A percentile compares a stretch with the other conserved stretches of the same genome.
Evolutionary conservation across 805 yeast species (phyloP).

Genomic region (Saccharomycopsis vini): DNA sequence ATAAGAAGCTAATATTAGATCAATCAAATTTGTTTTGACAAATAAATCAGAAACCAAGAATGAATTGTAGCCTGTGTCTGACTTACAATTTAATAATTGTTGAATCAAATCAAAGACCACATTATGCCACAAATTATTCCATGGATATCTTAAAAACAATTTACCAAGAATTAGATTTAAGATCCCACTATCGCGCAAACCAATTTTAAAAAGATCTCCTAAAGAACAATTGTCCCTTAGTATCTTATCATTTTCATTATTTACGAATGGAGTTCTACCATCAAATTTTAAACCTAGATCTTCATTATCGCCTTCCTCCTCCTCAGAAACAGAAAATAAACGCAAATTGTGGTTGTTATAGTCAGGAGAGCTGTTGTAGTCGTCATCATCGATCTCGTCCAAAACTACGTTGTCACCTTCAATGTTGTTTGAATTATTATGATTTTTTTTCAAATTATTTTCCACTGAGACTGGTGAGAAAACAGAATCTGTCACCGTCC

Average conservation of each 20-base stretch:
- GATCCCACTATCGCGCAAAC: conserved; percentile 65
- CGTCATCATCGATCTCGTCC: conserved; percentile 22
- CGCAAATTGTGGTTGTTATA: neutral
- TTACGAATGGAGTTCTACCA: conserved; percentile 10
- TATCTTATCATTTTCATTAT: conserved; percentile 29
- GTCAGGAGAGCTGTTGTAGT: conserved; percentile 13
- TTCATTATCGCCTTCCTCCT: conserved; percentile 5
- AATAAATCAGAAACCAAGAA: conserved; percentile 53
- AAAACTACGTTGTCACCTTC: conserved; percentile 22
- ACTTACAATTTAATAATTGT: conserved; percentile 82
- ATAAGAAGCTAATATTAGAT: conserved; percentile 10
- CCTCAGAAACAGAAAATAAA: neutral
- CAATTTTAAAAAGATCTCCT: conserved; percentile 82
- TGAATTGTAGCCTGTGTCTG: conserved; percentile 79
- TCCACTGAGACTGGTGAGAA: conserved; percentile 8
- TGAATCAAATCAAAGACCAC: conserved; percentile 95
- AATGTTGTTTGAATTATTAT: conserved; percentile 7
- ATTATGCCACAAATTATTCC: conserved; percentile 96
- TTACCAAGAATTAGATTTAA: conserved; percentile 58
- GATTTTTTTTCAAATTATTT: neutral
- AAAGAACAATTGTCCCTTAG: conserved; percentile 57
- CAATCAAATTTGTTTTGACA: conserved; percentile 4
- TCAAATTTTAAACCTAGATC: conserved; percentile 3
- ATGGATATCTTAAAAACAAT: conserved; percentile 71
- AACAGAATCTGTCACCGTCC: too few species aligned